Evolutionary conservation across 2,329 filamentous ascomycete genomes (phyloP), one percentile per base, ranked within the genome.

Genomic region (Didymella sp.): DNA sequence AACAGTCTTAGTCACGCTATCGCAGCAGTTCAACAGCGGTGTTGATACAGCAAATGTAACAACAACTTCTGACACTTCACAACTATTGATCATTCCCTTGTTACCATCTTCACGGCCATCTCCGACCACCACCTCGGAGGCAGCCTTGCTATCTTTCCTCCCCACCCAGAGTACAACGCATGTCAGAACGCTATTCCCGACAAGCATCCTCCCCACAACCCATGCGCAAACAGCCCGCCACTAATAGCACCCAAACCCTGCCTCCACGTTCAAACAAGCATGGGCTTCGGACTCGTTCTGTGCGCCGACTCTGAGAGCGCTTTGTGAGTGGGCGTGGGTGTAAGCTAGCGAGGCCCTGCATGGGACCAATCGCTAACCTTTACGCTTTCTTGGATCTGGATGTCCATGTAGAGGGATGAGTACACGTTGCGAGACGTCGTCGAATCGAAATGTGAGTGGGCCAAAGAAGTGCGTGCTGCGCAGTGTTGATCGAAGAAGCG

Each of bases 221-320:
- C 21, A 24, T 24, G 12, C 30, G 22, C 27, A 4, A n/a, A n/a
- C 5, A 21, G 35, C 51, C 25, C 37, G 27, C 46, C 38, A 49
- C 40, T 43, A 12, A 46, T 13, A 11, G 11, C 25, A 2, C 1
- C 24, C 2, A 43, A 43, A 17, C 46, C 53, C 46, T 40, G 38
- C 19, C 21, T 21, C 8, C 41, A 56, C 53, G 46, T 56, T 56
- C 27, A 41, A 56, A 45, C 46, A 56, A 51, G 53, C 53, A 45
- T 51, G 46, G 33, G 53, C 53, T 27, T 25, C 47, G 41, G 38
- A 19, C n/a, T 22, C 40, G 22, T 30, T 37, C 30, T 13, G 11
- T 7, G 12, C 43, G 27, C 43, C 27, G 25, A 27, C 31, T 40
- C 51, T n/a, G 19, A 9, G 6, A 17, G 17, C 2, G 25, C 21